Evolutionary conservation across 2,329 filamentous ascomycete species (phyloP).

Genomic region (Colletotrichum incanum): DNA sequence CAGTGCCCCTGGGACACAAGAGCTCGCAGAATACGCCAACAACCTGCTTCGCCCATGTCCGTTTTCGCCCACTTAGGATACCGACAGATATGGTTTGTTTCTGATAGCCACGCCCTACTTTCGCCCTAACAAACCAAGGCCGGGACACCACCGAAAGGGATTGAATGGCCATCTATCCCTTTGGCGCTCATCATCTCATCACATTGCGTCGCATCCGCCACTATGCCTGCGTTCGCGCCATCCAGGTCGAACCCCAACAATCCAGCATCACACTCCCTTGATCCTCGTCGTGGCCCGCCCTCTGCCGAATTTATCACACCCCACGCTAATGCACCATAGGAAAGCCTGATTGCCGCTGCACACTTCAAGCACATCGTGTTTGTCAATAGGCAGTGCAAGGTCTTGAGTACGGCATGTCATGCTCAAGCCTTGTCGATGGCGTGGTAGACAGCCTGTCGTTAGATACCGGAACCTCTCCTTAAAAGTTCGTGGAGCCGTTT

Average conservation of each 20-base stretch:
- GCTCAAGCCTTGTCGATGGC: too few species aligned
- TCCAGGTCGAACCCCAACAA: not conserved
- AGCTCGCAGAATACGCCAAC: too few species aligned
- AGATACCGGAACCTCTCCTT: too few species aligned
- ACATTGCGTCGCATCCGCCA: not conserved
- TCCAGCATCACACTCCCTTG: not conserved
- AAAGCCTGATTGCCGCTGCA: not conserved
- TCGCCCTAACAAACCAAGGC: too few species aligned
- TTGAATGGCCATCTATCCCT: not conserved
- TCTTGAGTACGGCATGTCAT: too few species aligned
- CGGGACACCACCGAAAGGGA: too few species aligned
- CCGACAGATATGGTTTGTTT: not conserved
- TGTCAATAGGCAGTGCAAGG: too few species aligned
- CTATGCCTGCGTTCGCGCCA: not conserved
- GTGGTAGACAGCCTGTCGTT: too few species aligned
- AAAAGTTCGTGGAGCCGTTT: too few species aligned
- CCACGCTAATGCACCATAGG: not conserved
- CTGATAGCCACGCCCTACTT: not conserved
- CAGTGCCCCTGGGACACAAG: too few species aligned
- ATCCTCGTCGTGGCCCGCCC: not conserved
- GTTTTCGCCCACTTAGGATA: too few species aligned
- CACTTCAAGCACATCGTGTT: not conserved
- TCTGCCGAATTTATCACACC: not conserved
- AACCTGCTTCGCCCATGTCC: too few species aligned
- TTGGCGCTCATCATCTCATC: not conserved